phyloP scores from a whole-genome alignment of 2,329 filamentous ascomycete species.

The Dothideomycetidae sp. region DNA sequence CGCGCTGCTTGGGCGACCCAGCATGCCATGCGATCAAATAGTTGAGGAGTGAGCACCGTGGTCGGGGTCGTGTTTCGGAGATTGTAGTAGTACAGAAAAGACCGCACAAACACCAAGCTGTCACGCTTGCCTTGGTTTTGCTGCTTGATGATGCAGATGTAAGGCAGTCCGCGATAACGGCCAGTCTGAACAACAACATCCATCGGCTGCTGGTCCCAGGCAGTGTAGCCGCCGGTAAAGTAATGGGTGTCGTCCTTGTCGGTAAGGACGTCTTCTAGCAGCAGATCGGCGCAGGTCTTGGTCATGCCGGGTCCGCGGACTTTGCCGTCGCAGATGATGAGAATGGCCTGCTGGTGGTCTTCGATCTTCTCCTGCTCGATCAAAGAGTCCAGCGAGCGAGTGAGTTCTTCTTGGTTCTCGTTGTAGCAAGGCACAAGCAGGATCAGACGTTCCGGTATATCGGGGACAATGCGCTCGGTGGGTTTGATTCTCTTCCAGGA shows the following conservation, averaged over 20 bases:
- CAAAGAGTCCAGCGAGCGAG: constrained; percentile 34
- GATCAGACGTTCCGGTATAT: background rate
- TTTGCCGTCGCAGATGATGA: constrained; percentile 37
- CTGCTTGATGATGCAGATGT: constrained; percentile 35
- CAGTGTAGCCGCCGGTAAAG: constrained; percentile 24
- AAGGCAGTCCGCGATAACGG: constrained; percentile 33
- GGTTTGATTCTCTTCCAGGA: too few species aligned
- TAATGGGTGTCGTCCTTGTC: constrained; percentile 23
- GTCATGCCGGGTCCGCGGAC: constrained; percentile 34
- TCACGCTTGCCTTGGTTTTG: constrained; percentile 39
- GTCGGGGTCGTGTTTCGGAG: constrained; percentile 23
- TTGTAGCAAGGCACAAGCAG: constrained; percentile 32
- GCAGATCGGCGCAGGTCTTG: constrained; percentile 35
- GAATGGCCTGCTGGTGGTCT: constrained; percentile 30
- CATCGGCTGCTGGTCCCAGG: constrained; percentile 33
- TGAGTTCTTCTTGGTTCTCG: constrained; percentile 32
- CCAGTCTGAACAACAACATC: constrained; percentile 32
- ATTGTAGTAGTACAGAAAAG: constrained; percentile 37
- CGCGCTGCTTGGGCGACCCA: constrained; percentile 6
- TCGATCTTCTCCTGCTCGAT: constrained; percentile 31
- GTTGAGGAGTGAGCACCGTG: background rate
- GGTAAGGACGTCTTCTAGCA: constrained; percentile 35
- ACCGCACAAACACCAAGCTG: constrained; percentile 36
- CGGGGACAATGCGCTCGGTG: background rate
- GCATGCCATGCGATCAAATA: constrained; percentile 8